These are phyloP conservation scores for Closterium sp. DNA, from an alignment of 139 green algal genomes.

Conservation along the genomic window DNA sequence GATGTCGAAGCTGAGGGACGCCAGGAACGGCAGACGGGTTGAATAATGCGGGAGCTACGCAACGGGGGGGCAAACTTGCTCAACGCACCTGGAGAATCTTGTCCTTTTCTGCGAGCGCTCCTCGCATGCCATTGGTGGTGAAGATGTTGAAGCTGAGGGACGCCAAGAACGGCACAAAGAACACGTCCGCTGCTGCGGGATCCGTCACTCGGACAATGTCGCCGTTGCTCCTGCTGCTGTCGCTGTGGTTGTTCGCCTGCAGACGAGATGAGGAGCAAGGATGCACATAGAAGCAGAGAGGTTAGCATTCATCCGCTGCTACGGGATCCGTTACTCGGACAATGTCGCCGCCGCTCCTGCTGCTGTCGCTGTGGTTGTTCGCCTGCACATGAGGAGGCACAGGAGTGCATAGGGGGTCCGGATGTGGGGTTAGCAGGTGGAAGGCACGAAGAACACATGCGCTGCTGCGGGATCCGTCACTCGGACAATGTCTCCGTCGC, in stretches of 20 bases:
- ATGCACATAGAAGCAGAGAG: no score
- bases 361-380: neutral
- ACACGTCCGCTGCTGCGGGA: conserved; percentile 42
- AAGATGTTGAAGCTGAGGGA: conserved; percentile 42
- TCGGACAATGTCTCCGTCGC: neutral
- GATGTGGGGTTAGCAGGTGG: neutral
- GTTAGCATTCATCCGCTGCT: no score
- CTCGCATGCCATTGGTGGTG: conserved; percentile 2
- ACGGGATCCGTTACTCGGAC: conserved; percentile 29
- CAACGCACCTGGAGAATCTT: conserved; percentile 12
- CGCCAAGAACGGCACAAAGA: conserved; percentile 50
- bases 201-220: conserved; percentile 23
- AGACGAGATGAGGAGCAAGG: neutral
- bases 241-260: neutral
- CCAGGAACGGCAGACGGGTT: conserved; percentile 48
- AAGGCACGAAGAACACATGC: conserved; percentile 49
- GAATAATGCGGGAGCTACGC: no score
- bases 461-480: conserved; percentile 35
- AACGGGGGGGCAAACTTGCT: no score
- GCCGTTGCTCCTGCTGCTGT: conserved; percentile 22
- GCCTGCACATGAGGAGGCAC: neutral
- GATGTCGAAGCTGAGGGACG: conserved; percentile 31
- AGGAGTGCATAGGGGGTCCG: neutral
- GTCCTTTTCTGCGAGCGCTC: neutral
- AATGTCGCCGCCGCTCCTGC: conserved; percentile 5